Evolutionary conservation across 139 green algal species (phyloP).

Genomic region (Tetradesmus lagerheimii): DNA sequence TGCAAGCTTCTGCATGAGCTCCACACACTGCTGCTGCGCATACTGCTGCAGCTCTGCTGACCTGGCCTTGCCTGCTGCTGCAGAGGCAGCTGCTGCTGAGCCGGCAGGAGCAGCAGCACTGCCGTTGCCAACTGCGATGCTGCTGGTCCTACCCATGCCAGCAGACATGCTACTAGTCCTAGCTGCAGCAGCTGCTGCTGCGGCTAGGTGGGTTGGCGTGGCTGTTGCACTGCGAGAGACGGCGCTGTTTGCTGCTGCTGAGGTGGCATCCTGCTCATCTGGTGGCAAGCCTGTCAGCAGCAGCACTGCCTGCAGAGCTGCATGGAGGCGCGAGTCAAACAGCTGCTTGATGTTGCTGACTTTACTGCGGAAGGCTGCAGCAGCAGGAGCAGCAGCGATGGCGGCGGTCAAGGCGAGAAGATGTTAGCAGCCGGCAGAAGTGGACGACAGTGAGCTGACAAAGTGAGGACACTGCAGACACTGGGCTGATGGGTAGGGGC

Average conservation of each 20-base stretch:
- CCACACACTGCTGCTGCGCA: constrained; percentile 66
- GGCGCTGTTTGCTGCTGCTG: background rate
- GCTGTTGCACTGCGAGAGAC: background rate
- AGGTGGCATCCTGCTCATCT: background rate
- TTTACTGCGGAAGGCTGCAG: constrained; percentile 55
- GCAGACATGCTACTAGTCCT: background rate
- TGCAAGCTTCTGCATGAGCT: constrained; percentile 47
- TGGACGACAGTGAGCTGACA: background rate
- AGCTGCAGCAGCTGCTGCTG: background rate
- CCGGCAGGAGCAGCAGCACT: background rate
- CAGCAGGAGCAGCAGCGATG: background rate
- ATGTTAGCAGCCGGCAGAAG: background rate
- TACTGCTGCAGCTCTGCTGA: constrained; percentile 70
- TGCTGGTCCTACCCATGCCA: background rate
- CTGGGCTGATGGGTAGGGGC: background rate
- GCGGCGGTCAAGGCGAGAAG: background rate
- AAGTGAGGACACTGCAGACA: background rate
- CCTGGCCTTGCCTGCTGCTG: constrained; percentile 45
- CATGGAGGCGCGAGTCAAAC: constrained; percentile 66
- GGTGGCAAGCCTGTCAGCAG: constrained; percentile 46
- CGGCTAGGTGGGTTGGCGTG: background rate
- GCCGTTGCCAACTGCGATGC: background rate
- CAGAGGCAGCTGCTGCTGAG: background rate
- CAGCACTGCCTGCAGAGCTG: constrained; percentile 63
- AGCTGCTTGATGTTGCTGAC: constrained; percentile 57